Base-by-base conservation (phyloP, 192 early-diverging fungal species). In the Helicostylum pulchrum region DNA sequence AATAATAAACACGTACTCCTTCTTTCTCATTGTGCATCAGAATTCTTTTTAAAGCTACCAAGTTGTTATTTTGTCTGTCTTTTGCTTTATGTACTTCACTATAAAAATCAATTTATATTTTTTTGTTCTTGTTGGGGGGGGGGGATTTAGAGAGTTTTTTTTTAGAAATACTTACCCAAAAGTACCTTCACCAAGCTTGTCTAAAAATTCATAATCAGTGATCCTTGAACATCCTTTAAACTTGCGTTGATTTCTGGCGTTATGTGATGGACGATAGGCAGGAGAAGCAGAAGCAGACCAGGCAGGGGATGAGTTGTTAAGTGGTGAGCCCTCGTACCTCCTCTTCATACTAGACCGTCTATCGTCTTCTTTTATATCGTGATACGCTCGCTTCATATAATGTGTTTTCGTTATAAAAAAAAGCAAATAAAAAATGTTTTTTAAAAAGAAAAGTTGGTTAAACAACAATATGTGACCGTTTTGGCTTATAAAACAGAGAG, bases 21-120 rank as follows among this genome's bases (percentile, higher is more conserved):
- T 93, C 95, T 65, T 96, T 95, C 69, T 97, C 94, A 60, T 94
- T 94, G 67, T 94, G 94, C 85, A 99, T 89, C 45, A 96, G 73
- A n/a, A 99, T 92, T 43, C 89, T 78, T 72, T 99, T 99, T 65
- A 99, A 76, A 7, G 97, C 97, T 10, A 96, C 86, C 2, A 85
- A 68, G 30, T 83, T 75, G 7, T 81, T 80, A 0, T 89, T 87
- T 10, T 78, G 72, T 65, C 85, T 86, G 70, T 93, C 85, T 4
- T 78, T 76, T 15, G 92, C 94, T 68, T 91, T 91, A 78, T 90
- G 89, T 1, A 99, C 97, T 72, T 95, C 95, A 42, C 95, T 89
- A 53, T 66, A 30, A 26, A 8, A 52, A 21, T 3, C 10, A 30
- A 52, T 50, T 21, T 75, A 61, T 62, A 23, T n/a, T 45, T 49